Percentiles rank a stretch among this genome's conserved stretches.
Conservation (phyloP, 805 yeast genomes). For the Isabelozyma pseudorhagii region DNA sequence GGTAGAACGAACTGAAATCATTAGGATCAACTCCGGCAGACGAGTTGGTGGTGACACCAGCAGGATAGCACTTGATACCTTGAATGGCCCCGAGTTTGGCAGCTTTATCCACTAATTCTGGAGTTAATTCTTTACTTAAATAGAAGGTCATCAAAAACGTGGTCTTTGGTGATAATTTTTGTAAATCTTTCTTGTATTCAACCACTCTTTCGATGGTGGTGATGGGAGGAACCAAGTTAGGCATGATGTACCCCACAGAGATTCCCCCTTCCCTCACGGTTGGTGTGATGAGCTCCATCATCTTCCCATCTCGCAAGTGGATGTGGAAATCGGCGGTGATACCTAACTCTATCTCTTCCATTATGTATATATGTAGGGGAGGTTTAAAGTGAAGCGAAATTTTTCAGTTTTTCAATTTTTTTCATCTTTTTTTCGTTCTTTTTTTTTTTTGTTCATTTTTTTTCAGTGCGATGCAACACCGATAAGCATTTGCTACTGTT, state of each 20-base stretch:
- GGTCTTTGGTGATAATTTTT: slow-evolving; percentile 71
- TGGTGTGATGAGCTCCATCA: slow-evolving; percentile 92
- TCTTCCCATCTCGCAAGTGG: slow-evolving; percentile 88
- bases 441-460: too few relatives aligned
- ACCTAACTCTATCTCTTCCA: slow-evolving; percentile 51
- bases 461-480: neutral
- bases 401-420: neutral
- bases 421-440: neutral
- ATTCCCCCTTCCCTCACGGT: slow-evolving; percentile 88
- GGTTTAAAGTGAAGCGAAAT: neutral
- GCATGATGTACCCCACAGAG: slow-evolving; percentile 92
- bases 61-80: slow-evolving; percentile 97
- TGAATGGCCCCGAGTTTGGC: slow-evolving; percentile 63
- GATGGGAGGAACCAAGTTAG: slow-evolving; percentile 90
- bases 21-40: slow-evolving; percentile 89
- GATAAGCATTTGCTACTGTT: neutral
- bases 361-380: neutral
- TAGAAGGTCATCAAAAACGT: slow-evolving; percentile 91
- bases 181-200: slow-evolving; percentile 63
- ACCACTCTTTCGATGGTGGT: slow-evolving; percentile 71
- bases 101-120: slow-evolving; percentile 79
- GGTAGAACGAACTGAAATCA: slow-evolving; percentile 85
- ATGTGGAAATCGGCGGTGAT: slow-evolving; percentile 91
- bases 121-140: slow-evolving; percentile 73
- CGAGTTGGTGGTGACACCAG: slow-evolving; percentile 98